Evolutionary conservation across 2,329 filamentous ascomycete genomes (phyloP).

Genomic region (Arthroderma sp.): DNA sequence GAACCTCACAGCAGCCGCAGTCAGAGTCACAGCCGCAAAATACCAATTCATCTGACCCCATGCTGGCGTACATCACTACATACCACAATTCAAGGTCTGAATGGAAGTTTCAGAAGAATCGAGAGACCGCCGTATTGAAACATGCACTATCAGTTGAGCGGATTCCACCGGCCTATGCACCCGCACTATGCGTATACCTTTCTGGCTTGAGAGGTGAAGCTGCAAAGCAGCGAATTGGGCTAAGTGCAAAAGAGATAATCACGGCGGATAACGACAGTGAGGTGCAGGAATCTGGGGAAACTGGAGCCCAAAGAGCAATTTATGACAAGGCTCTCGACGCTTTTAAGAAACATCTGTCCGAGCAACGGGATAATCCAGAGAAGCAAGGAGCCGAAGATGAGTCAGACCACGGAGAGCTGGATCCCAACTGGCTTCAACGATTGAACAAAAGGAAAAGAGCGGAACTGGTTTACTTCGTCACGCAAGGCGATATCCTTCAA

Average conservation of each 20-base stretch:
- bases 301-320: conserved; percentile 11
- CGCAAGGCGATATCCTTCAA: conserved; percentile 14
- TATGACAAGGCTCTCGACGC: conserved; percentile 41
- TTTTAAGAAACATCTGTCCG: conserved; percentile 25
- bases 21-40: conserved; percentile 4
- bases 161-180: conserved; percentile 57
- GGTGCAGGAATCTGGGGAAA: conserved; percentile 9
- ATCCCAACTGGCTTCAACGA: conserved; percentile 12
- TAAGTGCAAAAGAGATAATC: conserved; percentile 51
- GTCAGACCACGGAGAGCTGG: conserved; percentile 12
- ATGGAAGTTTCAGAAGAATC: conserved; percentile 97
- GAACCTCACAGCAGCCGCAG: background rate
- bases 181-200: conserved; percentile 63
- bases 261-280: conserved; percentile 20
- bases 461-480: conserved; percentile 25
- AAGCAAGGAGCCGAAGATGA: conserved; percentile 13
- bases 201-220: conserved; percentile 63
- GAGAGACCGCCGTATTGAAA: conserved; percentile 74
- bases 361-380: conserved; percentile 17
- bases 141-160: conserved; percentile 60
- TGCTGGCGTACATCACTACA: conserved; percentile 62
- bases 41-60: conserved; percentile 28
- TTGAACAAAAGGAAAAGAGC: conserved; percentile 25
- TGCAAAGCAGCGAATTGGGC: conserved; percentile 50
- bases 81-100: conserved; percentile 56